Percentiles rank a stretch among this genome's conserved stretches.
These are phyloP conservation scores for Moesziomyces aphidis DNA, from an alignment of 1,284 basidiomycete genomes.

Conservation along the genomic window DNA sequence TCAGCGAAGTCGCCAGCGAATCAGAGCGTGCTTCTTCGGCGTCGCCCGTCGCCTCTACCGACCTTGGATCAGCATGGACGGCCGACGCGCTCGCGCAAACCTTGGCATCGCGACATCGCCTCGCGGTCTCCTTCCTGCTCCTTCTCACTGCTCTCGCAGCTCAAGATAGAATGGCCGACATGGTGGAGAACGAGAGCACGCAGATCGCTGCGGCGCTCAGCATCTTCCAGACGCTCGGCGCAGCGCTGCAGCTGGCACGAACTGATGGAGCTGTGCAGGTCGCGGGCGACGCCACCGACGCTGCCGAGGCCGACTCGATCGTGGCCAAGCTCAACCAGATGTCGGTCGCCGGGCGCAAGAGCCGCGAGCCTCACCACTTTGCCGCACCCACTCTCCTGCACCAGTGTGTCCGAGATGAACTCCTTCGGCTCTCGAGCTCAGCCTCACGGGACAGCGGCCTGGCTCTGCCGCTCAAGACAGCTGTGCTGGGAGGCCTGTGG, in stretches of 20 bases:
- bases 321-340: conserved; percentile 46
- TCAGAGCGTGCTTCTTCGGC: conserved; percentile 3
- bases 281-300: conserved; percentile 6
- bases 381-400: conserved; percentile 41
- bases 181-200: conserved; percentile 38
- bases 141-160: conserved; percentile 38
- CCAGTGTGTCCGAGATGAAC: conserved; percentile 35
- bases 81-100: conserved; percentile 44
- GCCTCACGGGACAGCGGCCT: background rate
- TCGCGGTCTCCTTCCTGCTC: conserved; percentile 32
- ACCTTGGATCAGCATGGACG: conserved; percentile 34
- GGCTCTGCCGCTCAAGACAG: conserved; percentile 25
- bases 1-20: conserved; percentile 31
- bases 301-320: conserved; percentile 36
- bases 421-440: conserved; percentile 12
- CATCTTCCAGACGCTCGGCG: conserved; percentile 37
- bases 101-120: conserved; percentile 35
- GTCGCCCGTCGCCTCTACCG: conserved; percentile 24
- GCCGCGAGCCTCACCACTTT: conserved; percentile 45
- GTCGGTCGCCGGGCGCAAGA: conserved; percentile 45
- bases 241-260: conserved; percentile 31
- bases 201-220: conserved; percentile 39
- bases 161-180: conserved; percentile 37
- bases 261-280: conserved; percentile 33
- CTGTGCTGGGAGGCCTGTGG: conserved; percentile 35